Evolutionary conservation across 2,329 filamentous ascomycete genomes (phyloP), one percentile per base, ranked within the genome.

Genomic region (Aspergillus uvarum): DNA sequence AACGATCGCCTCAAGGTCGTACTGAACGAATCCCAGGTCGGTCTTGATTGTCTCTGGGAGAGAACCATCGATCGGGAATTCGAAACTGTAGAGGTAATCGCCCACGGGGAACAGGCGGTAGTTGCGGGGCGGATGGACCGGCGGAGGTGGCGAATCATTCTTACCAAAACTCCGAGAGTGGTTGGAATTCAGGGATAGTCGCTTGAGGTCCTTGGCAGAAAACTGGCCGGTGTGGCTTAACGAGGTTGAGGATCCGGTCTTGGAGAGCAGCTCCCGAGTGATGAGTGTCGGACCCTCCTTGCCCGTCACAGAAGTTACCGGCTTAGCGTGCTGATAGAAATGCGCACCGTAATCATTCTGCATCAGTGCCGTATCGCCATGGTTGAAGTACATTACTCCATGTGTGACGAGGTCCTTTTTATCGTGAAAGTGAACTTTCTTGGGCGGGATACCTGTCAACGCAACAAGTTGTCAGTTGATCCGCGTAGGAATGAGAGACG

Each of bases 351-450:
- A 85, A 31, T 85, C 82, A 58, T 80, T 80, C 67, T 88, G 85
- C 84, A 62, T 80, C 79, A 62, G 65, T 1, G 72, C 68, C 1
- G 73, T 72, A 55, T 76, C 74, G 19, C 74, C 74, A 24, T 76
- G 74, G 58, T 97, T 96, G 81, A 97, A 99, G 73, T 98, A 98
- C 89, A 94, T 77, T 92, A 87, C 19, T 87, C 94, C 74, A 70
- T 97, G 93, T 47, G 90, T 94, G 76, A 96, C 89, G 61, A 98
- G 83, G 3, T 88, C 91, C 67, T 95, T 90, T 63, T 91, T 90
- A 72, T 98, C 92, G 68, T 87, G 89, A 56, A 91, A 87, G 47
- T 96, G 90, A 1, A 89, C 84, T 75, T 96, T 96, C 59, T 89
- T 84, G 0, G 93, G 92, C 3, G 95, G 94, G 31, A 98, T 95